These are phyloP conservation scores for Trapa bicornis DNA, from an alignment of 345 rosid species.

Conservation along the genomic window DNA sequence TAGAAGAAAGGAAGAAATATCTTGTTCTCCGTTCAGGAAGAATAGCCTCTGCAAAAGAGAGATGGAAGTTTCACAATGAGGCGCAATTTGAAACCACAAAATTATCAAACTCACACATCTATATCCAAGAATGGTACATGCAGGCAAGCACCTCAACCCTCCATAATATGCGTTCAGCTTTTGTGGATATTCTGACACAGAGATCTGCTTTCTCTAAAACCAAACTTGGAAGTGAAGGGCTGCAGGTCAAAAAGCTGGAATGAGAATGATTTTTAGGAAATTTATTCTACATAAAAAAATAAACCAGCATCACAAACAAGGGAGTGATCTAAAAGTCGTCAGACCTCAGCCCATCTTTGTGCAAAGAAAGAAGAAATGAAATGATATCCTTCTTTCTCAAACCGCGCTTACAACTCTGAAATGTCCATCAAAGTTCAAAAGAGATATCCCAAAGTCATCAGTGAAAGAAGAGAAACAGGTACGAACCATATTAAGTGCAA, in stretches of 20 bases:
- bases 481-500: neutral
- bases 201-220: constrained; percentile 45
- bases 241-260: constrained; percentile 20
- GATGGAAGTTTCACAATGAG: neutral
- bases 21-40: constrained; percentile 86
- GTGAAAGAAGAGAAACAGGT: constrained; percentile 8
- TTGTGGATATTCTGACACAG: constrained; percentile 43
- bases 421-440: constrained; percentile 10
- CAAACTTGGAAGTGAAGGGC: constrained; percentile 34
- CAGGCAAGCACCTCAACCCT: constrained; percentile 43
- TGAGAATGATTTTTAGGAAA: neutral
- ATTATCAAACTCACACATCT: neutral
- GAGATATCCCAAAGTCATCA: neutral
- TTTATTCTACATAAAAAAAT: neutral
- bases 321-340: constrained; percentile 5
- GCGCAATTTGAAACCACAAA: neutral
- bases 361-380: constrained; percentile 38
- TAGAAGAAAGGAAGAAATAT: constrained; percentile 65
- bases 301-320: neutral
- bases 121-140: neutral
- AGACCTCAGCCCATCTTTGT: constrained; percentile 46
- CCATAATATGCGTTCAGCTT: constrained; percentile 64
- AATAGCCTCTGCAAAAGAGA: constrained; percentile 61
- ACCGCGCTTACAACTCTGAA: constrained; percentile 35
- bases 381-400: constrained; percentile 62